Evolutionary conservation across 192 early-diverging fungal genomes (phyloP).

Genomic region (Backusella tuberculispora): DNA sequence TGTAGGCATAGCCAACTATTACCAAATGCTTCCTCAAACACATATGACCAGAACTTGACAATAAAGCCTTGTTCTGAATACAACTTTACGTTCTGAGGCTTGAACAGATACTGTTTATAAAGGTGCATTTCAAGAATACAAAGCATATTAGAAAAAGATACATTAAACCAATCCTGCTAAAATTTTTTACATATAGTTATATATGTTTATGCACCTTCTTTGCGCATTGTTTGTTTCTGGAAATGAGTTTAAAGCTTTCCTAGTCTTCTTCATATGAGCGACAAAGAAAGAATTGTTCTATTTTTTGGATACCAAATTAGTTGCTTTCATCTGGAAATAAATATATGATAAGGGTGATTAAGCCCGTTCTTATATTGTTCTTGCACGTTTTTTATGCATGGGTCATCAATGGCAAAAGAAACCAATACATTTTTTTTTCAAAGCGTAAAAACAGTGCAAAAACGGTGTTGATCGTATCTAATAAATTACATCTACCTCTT

Average conservation of each 20-base stretch:
- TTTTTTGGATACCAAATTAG: too few relatives aligned
- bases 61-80: constrained; percentile 21
- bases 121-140: constrained; percentile 14
- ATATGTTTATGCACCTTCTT: too few relatives aligned
- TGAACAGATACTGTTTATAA: constrained; percentile 13
- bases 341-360: too few relatives aligned
- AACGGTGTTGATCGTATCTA: neutral
- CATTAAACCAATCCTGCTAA: constrained; percentile 14
- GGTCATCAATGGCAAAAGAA: too few relatives aligned
- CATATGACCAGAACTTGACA: constrained; percentile 17
- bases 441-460: neutral
- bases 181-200: constrained; percentile 14
- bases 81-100: constrained; percentile 5
- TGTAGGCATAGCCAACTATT: constrained; percentile 14
- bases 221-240: too few relatives aligned
- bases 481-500: neutral
- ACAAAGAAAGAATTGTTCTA: too few relatives aligned
- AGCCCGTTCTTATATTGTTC: too few relatives aligned
- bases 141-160: constrained; percentile 4
- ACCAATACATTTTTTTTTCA: neutral
- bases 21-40: constrained; percentile 17
- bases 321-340: too few relatives aligned
- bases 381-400: too few relatives aligned
- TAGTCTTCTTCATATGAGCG: too few relatives aligned
- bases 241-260: too few relatives aligned